Percentiles rank a stretch among this genome's conserved stretches.
Conservation (phyloP, 305 asterid species). For the Fraxinus sp. region DNA sequence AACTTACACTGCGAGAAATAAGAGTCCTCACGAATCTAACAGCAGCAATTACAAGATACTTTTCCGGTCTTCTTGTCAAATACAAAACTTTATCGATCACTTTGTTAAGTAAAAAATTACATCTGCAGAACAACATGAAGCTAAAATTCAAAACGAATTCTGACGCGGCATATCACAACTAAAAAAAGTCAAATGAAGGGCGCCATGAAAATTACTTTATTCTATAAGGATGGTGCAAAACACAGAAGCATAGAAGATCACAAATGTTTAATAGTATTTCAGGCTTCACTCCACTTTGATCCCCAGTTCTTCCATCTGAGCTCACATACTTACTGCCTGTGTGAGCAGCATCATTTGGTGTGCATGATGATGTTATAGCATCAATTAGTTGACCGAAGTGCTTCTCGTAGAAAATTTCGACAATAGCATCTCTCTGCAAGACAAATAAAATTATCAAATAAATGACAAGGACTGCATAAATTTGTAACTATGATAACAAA, state of each 20-base stretch:
- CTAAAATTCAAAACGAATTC: slow-evolving; percentile 14
- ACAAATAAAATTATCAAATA: slow-evolving; percentile 31
- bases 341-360: slow-evolving; percentile 37
- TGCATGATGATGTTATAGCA: slow-evolving; percentile 74
- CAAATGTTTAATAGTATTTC: slow-evolving; percentile 85
- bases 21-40: slow-evolving; percentile 86
- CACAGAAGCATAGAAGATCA: slow-evolving; percentile 93
- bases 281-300: slow-evolving; percentile 61
- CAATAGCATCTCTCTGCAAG: slow-evolving; percentile 77
- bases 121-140: slow-evolving; percentile 47
- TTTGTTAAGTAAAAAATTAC: slow-evolving; percentile 81
- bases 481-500: neutral
- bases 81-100: slow-evolving; percentile 78
- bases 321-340: slow-evolving; percentile 38
- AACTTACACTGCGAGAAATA: slow-evolving; percentile 86
- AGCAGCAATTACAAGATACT: slow-evolving; percentile 87
- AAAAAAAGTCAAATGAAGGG: slow-evolving; percentile 21
- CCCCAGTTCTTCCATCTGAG: slow-evolving; percentile 47
- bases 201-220: slow-evolving; percentile 62
- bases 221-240: slow-evolving; percentile 88
- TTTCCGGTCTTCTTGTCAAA: slow-evolving; percentile 85
- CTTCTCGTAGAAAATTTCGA: slow-evolving; percentile 92
- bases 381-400: slow-evolving; percentile 80
- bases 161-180: slow-evolving; percentile 14
- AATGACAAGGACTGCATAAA: slow-evolving; percentile 7